Conservation (phyloP, 352 stramenopile genomes). For the Blastocystis sp. region DNA sequence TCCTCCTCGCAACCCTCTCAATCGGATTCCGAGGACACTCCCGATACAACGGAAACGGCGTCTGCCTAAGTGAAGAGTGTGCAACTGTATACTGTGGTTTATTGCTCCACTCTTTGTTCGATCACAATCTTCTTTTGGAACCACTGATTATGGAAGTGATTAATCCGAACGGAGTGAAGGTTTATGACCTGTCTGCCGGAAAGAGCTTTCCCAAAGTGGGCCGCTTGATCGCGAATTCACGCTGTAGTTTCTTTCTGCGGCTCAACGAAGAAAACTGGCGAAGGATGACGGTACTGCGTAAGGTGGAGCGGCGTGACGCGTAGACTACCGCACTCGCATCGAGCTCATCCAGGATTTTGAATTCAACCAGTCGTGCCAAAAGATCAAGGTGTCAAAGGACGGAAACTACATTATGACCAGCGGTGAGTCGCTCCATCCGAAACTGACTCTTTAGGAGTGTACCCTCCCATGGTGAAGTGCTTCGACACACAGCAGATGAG, state of each 20-base stretch:
- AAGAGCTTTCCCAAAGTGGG: conserved; percentile 70
- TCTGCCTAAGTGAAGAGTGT: too few relatives aligned
- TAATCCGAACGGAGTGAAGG: conserved; percentile 33
- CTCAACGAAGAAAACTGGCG: conserved; percentile 45
- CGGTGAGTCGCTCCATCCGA: not conserved
- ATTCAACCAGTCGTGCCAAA: conserved; percentile 80
- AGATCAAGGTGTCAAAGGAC: conserved; percentile 82
- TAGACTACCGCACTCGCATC: conserved; percentile 72
- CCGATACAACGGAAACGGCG: too few relatives aligned
- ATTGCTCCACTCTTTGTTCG: not conserved
- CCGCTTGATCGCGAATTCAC: not conserved
- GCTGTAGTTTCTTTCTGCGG: conserved; percentile 23
- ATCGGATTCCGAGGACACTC: too few relatives aligned
- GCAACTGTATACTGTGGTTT: too few relatives aligned
- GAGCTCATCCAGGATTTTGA: conserved; percentile 97
- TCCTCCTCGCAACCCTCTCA: too few relatives aligned
- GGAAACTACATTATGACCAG: conserved; percentile 85
- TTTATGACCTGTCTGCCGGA: conserved; percentile 76
- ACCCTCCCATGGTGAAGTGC: conserved; percentile 88
- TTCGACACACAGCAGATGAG: conserved; percentile 81
- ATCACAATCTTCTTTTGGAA: not conserved
- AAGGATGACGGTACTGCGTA: conserved; percentile 33
- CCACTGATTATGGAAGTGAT: conserved; percentile 11
- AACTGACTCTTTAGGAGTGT: conserved; percentile 72
- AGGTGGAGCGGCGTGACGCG: not conserved